These are phyloP conservation scores for Ceriops decandra DNA, from an alignment of 345 rosid genomes.

Conservation along the genomic window DNA sequence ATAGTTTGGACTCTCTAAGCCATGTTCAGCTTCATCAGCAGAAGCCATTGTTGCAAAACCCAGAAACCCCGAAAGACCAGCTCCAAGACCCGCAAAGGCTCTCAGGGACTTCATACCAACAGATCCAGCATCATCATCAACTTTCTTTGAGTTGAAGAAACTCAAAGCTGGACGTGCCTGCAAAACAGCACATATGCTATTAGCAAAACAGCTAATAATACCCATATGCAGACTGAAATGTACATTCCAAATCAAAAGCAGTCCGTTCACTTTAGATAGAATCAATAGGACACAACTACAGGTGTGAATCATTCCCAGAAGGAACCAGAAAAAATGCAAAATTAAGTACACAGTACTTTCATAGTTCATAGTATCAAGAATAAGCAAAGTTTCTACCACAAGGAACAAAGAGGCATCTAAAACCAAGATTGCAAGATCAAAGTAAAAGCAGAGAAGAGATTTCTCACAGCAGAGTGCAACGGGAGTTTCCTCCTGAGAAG, in stretches of 20 bases:
- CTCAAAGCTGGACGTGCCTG: constrained; percentile 61
- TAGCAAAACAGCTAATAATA: background rate
- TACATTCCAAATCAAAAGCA: background rate
- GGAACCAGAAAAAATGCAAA: background rate
- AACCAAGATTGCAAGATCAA: background rate
- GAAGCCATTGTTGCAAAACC: constrained; percentile 73
- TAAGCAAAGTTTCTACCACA: background rate
- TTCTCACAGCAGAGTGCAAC: constrained; percentile 57
- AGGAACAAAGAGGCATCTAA: background rate
- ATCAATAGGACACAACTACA: background rate
- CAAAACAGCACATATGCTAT: constrained; percentile 21
- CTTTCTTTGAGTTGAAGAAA: constrained; percentile 61
- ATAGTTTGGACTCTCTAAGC: constrained; percentile 72
- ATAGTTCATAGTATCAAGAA: background rate
- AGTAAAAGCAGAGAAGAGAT: background rate
- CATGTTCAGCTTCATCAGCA: constrained; percentile 99
- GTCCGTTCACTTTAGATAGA: background rate
- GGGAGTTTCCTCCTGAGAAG: constrained; percentile 80
- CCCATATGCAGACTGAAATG: background rate
- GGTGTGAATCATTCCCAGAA: background rate
- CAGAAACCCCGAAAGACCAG: constrained; percentile 81
- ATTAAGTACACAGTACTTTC: background rate
- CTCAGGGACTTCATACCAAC: constrained; percentile 51
- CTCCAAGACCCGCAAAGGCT: constrained; percentile 72
- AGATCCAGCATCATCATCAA: constrained; percentile 55